Evolutionary conservation across 2,329 filamentous ascomycete genomes (phyloP).

Genomic region (Colletotrichum karsti): DNA sequence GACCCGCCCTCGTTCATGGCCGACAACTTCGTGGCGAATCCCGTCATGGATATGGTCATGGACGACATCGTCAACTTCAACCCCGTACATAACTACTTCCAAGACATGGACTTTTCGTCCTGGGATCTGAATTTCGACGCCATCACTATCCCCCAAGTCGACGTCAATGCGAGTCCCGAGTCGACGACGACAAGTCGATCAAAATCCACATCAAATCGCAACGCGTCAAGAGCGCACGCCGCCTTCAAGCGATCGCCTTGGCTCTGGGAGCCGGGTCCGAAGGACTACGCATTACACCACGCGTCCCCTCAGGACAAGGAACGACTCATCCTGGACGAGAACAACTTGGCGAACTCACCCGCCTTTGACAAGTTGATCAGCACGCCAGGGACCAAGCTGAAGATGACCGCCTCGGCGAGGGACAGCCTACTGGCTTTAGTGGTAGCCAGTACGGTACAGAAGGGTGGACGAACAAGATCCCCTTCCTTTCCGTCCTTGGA

Average conservation of each 20-base stretch:
- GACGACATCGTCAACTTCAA: constrained; percentile 35
- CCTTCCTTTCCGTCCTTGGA: constrained; percentile 49
- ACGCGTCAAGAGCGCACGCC: constrained; percentile 38
- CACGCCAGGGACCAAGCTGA: constrained; percentile 25
- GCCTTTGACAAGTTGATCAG: constrained; percentile 19
- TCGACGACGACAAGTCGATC: constrained; percentile 34
- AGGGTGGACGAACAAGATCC: constrained; percentile 36
- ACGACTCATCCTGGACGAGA: constrained; percentile 10
- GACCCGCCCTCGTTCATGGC: constrained; percentile 11
- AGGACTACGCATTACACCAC: constrained; percentile 33
- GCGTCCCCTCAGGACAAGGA: constrained; percentile 21
- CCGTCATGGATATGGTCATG: constrained; percentile 19
- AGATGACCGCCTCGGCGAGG: constrained; percentile 33
- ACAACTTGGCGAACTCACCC: constrained; percentile 15
- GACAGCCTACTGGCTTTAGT: constrained; percentile 40
- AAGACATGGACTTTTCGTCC: constrained; percentile 41
- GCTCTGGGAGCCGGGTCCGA: constrained; percentile 42
- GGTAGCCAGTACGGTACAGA: constrained; percentile 36
- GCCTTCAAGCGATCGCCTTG: constrained; percentile 44
- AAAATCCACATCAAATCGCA: constrained; percentile 29
- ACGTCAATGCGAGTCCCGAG: constrained; percentile 37
- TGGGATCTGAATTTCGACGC: constrained; percentile 42
- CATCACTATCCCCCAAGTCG: constrained; percentile 37
- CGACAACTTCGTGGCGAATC: constrained; percentile 16
- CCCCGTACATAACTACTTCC: constrained; percentile 37